Evolutionary conservation across 768 basidiomycete genomes (phyloP), one percentile per base, ranked within the genome.

Genomic region (Boletus subparvulus): DNA sequence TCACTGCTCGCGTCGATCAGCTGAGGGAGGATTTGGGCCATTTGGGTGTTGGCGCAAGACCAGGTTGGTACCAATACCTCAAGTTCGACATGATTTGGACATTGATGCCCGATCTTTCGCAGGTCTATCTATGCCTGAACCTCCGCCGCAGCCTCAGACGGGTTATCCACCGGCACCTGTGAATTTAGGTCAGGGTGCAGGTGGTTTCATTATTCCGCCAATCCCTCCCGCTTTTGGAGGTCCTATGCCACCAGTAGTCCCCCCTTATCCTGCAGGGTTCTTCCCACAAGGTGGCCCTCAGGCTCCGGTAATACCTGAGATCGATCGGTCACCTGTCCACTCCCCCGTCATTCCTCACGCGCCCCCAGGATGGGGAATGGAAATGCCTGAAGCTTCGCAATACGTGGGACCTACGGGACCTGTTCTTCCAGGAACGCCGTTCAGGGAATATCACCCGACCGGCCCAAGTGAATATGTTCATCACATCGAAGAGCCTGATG

Each of bases 1-100:
- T 94, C 9, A 75, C 82, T 42, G 83, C 82, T 17, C 81, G 88
- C 12, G 75, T 93, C 7, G 78, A 82, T 60, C 72, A 74, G 47
- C 65, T 84, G 6, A 68, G 75, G 32, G 72, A 75, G 4, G 79
- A 77, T 39, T 52, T 80, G 42, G 77, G 79, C 33, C 76, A 80
- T 43, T 58, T 86, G 10, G 71, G 78, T 48, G 61, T 75, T 56
- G 77, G 78, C 17, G 67, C 81, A 39, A 69, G 73, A 37, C 70
- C 69, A 62, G 74, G 77, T 79, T 61, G 57, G 75, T 56, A 11
- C 28, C 43, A 39, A 43, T 21, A 8, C 26, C 26, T 14, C 14
- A 9, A 47, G 12, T 47, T 40, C 13, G 36, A 46, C 39, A 12
- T 30, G 43, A 17, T 3, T 48, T 28, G 4, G 4, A 50, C 41